These are phyloP conservation scores for Graphilbum fragrans DNA, from an alignment of 2,329 filamentous ascomycete genomes.

Conservation along the genomic window DNA sequence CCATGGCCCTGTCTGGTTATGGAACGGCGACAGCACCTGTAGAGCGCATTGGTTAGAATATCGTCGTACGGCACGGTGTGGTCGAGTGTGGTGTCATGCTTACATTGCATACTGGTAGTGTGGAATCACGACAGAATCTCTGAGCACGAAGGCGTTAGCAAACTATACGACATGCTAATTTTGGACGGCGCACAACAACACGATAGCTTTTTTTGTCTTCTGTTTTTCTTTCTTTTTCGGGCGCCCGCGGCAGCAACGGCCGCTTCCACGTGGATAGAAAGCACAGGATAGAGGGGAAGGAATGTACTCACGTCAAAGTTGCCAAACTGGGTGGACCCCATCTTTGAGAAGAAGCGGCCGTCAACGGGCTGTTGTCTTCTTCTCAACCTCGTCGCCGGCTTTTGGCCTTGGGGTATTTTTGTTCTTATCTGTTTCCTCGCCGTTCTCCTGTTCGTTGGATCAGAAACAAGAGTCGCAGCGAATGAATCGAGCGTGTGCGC, in stretches of 20 bases:
- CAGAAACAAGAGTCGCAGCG: too few relatives aligned
- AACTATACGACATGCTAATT: too few relatives aligned
- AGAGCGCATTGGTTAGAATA: background rate
- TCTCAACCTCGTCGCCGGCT: background rate
- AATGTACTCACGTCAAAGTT: slow-evolving; percentile 40
- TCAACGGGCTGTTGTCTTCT: background rate
- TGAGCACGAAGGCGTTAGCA: slow-evolving; percentile 21
- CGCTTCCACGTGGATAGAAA: background rate
- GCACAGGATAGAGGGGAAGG: background rate
- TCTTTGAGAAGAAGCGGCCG: slow-evolving; percentile 22
- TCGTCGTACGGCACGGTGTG: background rate
- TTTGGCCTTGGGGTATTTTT: background rate
- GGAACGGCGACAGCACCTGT: slow-evolving; percentile 51
- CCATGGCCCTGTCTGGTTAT: slow-evolving; percentile 48
- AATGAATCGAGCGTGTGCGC: too few relatives aligned
- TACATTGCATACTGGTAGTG: slow-evolving; percentile 76
- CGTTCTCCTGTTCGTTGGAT: too few relatives aligned
- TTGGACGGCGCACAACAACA: too few relatives aligned
- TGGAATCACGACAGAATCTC: slow-evolving; percentile 77
- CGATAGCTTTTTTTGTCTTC: too few relatives aligned
- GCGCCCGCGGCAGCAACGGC: too few relatives aligned
- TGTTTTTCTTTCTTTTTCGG: too few relatives aligned
- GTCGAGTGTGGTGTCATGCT: slow-evolving; percentile 16
- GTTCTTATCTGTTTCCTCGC: background rate
- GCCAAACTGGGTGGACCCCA: slow-evolving; percentile 50